Conservation (phyloP, 2,329 filamentous ascomycete species). For the Phaeosphaeria sp. region DNA sequence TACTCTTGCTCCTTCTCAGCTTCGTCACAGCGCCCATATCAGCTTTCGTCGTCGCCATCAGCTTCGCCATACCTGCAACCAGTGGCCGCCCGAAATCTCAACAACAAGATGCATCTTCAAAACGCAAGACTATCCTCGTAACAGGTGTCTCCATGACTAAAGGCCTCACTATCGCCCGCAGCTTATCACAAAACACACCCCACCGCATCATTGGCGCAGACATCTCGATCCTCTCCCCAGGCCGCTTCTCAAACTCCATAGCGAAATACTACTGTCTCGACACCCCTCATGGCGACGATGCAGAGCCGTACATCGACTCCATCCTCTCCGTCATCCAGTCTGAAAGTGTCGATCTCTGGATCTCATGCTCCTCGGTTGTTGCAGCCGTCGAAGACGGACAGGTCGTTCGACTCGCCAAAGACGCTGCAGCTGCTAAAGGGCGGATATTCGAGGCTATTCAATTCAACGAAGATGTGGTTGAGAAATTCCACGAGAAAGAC, state of each 20-base stretch:
- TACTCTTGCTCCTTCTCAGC: constrained; percentile 54
- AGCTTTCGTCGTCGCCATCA: constrained; percentile 33
- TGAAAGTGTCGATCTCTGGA: constrained; percentile 73
- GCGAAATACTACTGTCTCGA: constrained; percentile 60
- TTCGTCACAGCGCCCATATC: constrained; percentile 57
- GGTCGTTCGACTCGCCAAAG: constrained; percentile 57
- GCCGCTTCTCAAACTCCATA: constrained; percentile 65
- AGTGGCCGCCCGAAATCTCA: constrained; percentile 8
- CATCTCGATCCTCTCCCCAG: constrained; percentile 49
- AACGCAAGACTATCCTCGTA: constrained; percentile 66
- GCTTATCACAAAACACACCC: constrained; percentile 66
- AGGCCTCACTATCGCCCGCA: constrained; percentile 69
- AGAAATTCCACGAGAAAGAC: constrained; percentile 68
- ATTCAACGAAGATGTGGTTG: constrained; percentile 63
- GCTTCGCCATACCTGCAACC: constrained; percentile 33
- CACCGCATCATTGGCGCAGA: constrained; percentile 77
- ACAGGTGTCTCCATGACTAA: constrained; percentile 77
- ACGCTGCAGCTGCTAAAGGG: constrained; percentile 56
- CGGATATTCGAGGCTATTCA: constrained; percentile 69
- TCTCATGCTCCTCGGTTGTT: constrained; percentile 73
- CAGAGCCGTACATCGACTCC: constrained; percentile 61
- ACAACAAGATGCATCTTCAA: constrained; percentile 18
- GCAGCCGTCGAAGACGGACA: constrained; percentile 70
- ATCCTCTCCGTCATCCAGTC: constrained; percentile 65
- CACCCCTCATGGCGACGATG: constrained; percentile 39